Percentiles rank a stretch among this genome's conserved stretches.
Conservation (phyloP, 768 basidiomycete species). For the Albatrellus ellisii region DNA sequence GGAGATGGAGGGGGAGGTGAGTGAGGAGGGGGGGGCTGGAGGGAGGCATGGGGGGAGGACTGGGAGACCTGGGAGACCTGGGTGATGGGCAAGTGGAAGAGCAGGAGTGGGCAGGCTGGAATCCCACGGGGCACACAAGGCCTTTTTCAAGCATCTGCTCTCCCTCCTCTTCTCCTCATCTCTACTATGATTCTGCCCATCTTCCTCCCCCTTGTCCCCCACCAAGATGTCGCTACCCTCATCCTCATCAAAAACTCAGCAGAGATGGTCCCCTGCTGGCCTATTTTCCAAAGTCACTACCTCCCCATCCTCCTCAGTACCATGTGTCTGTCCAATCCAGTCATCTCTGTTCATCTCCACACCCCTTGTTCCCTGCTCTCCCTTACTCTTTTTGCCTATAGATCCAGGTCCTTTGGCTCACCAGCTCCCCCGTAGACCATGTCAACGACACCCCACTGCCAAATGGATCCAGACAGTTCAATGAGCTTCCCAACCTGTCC, state of each 20-base stretch:
- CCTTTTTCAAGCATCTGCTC: too few relatives aligned
- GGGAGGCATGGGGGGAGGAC: conserved; percentile 48
- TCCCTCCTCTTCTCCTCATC: conserved; percentile 4
- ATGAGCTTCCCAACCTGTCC: conserved; percentile 10
- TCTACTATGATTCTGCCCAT: conserved; percentile 5
- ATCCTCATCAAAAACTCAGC: conserved; percentile 13
- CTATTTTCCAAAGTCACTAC: conserved; percentile 13
- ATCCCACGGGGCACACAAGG: too few relatives aligned
- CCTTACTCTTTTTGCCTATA: conserved; percentile 1
- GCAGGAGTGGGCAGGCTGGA: too few relatives aligned
- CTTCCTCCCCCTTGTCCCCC: conserved; percentile 9
- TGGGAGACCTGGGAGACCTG: conserved; percentile 47
- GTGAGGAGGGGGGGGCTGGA: conserved; percentile 79
- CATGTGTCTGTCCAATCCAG: conserved; percentile 10
- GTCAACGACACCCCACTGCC: conserved; percentile 6
- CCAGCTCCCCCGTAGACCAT: conserved; percentile 6
- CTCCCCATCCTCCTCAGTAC: conserved; percentile 13
- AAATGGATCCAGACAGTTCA: conserved; percentile 7
- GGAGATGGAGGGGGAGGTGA: conserved; percentile 73
- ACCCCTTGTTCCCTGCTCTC: background rate
- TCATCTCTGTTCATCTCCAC: conserved; percentile 7
- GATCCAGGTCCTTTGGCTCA: conserved; percentile 12
- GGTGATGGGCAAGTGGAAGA: conserved; percentile 8
- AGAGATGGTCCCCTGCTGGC: conserved; percentile 11
- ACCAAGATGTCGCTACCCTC: conserved; percentile 9